Conservation (phyloP, 768 basidiomycete genomes). For the Terana coerulea region DNA sequence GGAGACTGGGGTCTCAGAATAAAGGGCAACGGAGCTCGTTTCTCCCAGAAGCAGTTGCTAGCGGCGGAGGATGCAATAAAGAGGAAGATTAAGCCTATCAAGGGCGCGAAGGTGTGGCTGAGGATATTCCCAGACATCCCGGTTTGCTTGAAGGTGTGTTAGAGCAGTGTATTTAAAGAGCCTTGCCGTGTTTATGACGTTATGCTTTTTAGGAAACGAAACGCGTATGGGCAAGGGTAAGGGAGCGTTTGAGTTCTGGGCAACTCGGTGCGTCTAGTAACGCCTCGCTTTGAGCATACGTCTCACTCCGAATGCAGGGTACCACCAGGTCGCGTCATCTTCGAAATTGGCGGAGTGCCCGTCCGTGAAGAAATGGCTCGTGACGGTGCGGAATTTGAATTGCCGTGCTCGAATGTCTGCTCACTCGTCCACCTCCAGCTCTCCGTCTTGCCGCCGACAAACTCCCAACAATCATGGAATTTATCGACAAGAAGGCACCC, state of each 20-base stretch:
- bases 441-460: constrained; percentile 85
- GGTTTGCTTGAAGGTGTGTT: constrained; percentile 87
- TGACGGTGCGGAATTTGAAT: constrained; percentile 56
- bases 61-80: constrained; percentile 86
- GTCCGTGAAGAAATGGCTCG: constrained; percentile 91
- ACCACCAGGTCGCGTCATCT: constrained; percentile 83
- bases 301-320: constrained; percentile 46
- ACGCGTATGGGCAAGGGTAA: constrained; percentile 99
- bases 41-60: constrained; percentile 87
- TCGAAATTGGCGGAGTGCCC: constrained; percentile 88
- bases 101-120: constrained; percentile 82
- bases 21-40: constrained; percentile 72
- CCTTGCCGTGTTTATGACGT: not conserved
- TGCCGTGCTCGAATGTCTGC: not conserved
- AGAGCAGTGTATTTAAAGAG: not conserved
- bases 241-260: constrained; percentile 97
- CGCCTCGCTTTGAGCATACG: not conserved
- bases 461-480: constrained; percentile 85
- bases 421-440: constrained; percentile 41
- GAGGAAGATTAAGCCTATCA: constrained; percentile 84
- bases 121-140: constrained; percentile 96
- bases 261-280: constrained; percentile 64
- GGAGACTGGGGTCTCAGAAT: constrained; percentile 93
- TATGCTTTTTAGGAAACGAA: constrained; percentile 82
- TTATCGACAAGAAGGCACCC: constrained; percentile 64